Evolutionary conservation across 2,329 filamentous ascomycete genomes (phyloP), one percentile per base, ranked within the genome.

Genomic region (Ophiocordyceps polyrhachis-furcata): DNA sequence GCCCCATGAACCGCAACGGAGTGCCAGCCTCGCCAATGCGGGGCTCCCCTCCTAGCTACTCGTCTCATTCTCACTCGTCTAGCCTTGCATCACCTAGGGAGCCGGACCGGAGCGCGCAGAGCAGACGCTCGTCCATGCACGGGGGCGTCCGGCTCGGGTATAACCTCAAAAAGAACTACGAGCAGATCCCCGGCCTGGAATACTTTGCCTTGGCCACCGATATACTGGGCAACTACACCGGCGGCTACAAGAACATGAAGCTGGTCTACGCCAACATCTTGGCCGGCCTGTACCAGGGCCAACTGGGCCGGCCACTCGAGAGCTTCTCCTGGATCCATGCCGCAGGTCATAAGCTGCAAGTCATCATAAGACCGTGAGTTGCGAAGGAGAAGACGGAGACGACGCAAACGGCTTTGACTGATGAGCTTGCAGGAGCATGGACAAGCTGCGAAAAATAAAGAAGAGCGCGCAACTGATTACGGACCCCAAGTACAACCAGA

Each of bases 171-270:
- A 64, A 64, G 52, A 94, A 93, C 56, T 70, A 91, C 43, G 87
- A 96, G 54, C 73, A 83, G 7, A 83, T 95, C 48, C 89, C 91
- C 0, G 91, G 91, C 0, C 66, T 96, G 47, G 82, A 87, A 28
- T 95, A 95, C 58, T 95, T 88, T 58, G 83, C 83, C 1, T 79
- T 83, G 49, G 89, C 87, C 2, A 81, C 81, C 1, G 82, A 91
- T 49, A 94, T 96, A 35, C 66, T 96, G 15, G 87, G 87, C 5
- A 82, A 82, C 47, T 78, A 91, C 43, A 71, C 79, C 32, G 88
- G 83, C 13, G 82, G 82, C 1, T 83, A 81, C 49, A 83, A 83
- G 40, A 83, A 83, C 40, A 68, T 96, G 47, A 79, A 82, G 50
- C 82, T 91, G 56, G 84, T 93, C 5, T 88, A 94, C 58, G 84